Conservation (phyloP, 176 grass and related monocot species). For the Echinochloa phyllopogon region DNA sequence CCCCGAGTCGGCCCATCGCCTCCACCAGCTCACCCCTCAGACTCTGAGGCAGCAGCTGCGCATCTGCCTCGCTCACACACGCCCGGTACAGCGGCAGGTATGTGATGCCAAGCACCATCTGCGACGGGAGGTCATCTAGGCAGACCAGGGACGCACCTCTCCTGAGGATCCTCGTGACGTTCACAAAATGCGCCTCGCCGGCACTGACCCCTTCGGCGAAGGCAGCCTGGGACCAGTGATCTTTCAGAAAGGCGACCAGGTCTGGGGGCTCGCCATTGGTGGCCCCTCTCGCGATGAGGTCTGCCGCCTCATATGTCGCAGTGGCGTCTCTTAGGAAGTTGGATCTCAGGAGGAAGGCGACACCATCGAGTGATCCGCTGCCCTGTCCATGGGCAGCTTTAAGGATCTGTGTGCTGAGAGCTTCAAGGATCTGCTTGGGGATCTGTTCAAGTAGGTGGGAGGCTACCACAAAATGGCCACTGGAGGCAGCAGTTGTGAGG, state of each 20-base stretch:
- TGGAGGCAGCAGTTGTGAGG: conserved; percentile 71
- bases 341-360: conserved; percentile 72
- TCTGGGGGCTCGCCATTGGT: conserved; percentile 46
- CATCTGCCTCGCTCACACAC: conserved; percentile 22
- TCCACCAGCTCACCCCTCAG: conserved; percentile 68
- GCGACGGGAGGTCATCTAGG: conserved; percentile 59
- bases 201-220: conserved; percentile 52
- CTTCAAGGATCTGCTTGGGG: conserved; percentile 61
- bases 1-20: conserved; percentile 56
- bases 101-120: conserved; percentile 56
- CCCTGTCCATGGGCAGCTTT: conserved; percentile 73
- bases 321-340: conserved; percentile 69
- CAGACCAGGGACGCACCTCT: conserved; percentile 59
- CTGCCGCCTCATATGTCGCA: conserved; percentile 66
- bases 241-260: conserved; percentile 65
- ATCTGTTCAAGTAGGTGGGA: conserved; percentile 71
- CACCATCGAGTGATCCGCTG: conserved; percentile 66
- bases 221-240: conserved; percentile 73
- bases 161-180: conserved; percentile 63
- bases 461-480: conserved; percentile 52
- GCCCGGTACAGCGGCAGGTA: conserved; percentile 73
- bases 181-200: conserved; percentile 66
- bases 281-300: conserved; percentile 53
- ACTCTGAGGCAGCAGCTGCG: conserved; percentile 64
- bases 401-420: conserved; percentile 65